Evolutionary conservation across 768 basidiomycete genomes (phyloP), one percentile per base, ranked within the genome.

Genomic region (Mycena galericulata): DNA sequence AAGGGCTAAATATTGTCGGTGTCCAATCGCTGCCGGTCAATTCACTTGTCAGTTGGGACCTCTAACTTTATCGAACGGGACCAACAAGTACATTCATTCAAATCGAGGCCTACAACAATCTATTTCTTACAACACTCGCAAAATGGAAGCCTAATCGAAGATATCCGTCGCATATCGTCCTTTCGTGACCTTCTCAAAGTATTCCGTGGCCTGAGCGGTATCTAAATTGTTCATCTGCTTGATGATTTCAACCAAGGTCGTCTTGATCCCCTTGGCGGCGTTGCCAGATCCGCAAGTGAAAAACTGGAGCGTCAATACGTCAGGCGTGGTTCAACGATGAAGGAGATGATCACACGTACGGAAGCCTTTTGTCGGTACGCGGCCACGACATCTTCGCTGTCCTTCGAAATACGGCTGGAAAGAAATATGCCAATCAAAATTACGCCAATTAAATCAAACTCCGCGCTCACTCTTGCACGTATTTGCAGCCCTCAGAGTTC

Each of bases 111-210:
- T 9, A 9, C 10, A 9, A 38, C 17, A 17, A 38, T 17, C 38
- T 9, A 17, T 38, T 9, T 38, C 9, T 17, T 9, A 17, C 17
- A 17, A 38, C 38, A n/a, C n/a, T n/a, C n/a, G n/a, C 38, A 38
- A 38, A 9, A 38, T 38, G 17, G 10, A 38, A 38, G 20, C 41
- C 20, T n/a, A 86, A 47, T 83, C 83, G 65, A 85, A 86, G 29
- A 85, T 79, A 71, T 86, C 85, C 3, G 83, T 83, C 6, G 83
- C 81, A 68, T 82, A 85, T n/a, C 85, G 75, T 8, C 79, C 81
- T 27, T 78, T 77, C n/a, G 82, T 72, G 32, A 72, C 71, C 61
- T 79, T 51, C 49, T 64, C 75, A 64, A 83, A 82, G 40, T 75
- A 55, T n/a, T 55, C 75, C 14, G 73, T 72, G 0, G 82, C 82